Percentiles rank a stretch among this genome's conserved stretches.
phyloP scores from a whole-genome alignment of 2,329 filamentous ascomycete species.

The Diplocarpon rosae region DNA sequence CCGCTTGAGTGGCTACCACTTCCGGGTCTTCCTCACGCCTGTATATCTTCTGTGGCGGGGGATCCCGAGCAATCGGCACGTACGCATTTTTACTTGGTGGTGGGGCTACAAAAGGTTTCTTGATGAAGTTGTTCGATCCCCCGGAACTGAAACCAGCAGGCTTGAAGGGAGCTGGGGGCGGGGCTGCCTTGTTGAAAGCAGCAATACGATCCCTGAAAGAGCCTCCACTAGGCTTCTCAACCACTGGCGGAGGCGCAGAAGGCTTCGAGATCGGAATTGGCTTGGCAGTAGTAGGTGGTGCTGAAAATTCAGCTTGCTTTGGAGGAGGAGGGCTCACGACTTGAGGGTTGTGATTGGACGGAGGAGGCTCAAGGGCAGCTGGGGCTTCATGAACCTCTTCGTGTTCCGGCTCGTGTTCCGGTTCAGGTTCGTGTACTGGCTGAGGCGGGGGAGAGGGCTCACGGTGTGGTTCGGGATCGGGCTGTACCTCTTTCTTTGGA shows the following conservation, averaged over 20 bases:
- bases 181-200: slow-evolving; percentile 86
- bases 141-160: slow-evolving; percentile 52
- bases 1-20: slow-evolving; percentile 52
- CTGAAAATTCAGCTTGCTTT: slow-evolving; percentile 26
- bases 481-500: slow-evolving; percentile 44
- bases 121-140: slow-evolving; percentile 63
- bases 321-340: slow-evolving; percentile 28
- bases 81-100: slow-evolving; percentile 89
- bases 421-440: slow-evolving; percentile 27
- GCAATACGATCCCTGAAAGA: slow-evolving; percentile 95
- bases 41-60: slow-evolving; percentile 65
- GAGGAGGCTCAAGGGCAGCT: slow-evolving; percentile 26
- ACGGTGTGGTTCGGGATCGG: slow-evolving; percentile 28
- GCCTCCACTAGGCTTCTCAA: slow-evolving; percentile 61
- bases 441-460: slow-evolving; percentile 30
- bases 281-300: slow-evolving; percentile 25
- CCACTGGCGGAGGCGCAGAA: slow-evolving; percentile 47
- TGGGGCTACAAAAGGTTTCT: slow-evolving; percentile 92
- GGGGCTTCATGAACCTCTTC: slow-evolving; percentile 30
- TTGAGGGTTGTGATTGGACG: slow-evolving; percentile 27
- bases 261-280: slow-evolving; percentile 18
- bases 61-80: slow-evolving; percentile 63
- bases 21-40: slow-evolving; percentile 79
- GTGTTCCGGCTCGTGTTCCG: slow-evolving; percentile 29
- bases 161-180: slow-evolving; percentile 84